Evolutionary conservation across 2,329 filamentous ascomycete species (phyloP).

Genomic region (Cladophialophora psammophila): DNA sequence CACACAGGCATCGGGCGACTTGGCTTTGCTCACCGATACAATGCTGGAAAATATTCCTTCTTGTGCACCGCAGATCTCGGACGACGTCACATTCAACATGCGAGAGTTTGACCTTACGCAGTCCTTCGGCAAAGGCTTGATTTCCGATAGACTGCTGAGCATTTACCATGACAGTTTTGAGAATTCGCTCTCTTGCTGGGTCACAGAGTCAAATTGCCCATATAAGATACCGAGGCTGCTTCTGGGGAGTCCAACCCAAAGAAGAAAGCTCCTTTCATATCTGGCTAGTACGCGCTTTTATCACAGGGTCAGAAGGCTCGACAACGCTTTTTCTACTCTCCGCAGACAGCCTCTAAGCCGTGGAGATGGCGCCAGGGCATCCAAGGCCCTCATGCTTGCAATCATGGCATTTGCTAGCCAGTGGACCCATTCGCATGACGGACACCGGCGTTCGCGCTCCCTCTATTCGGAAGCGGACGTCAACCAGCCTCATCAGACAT

Average conservation of each 20-base stretch:
- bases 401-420: slow-evolving; percentile 55
- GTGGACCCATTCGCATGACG: slow-evolving; percentile 41
- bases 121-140: slow-evolving; percentile 18
- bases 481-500: not conserved
- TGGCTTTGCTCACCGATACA: not conserved
- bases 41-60: slow-evolving; percentile 5
- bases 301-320: slow-evolving; percentile 19
- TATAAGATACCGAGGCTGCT: slow-evolving; percentile 21
- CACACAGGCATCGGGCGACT: not conserved
- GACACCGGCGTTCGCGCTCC: no score
- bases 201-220: slow-evolving; percentile 47
- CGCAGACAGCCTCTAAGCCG: slow-evolving; percentile 42
- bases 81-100: slow-evolving; percentile 13
- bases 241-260: slow-evolving; percentile 7
- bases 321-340: slow-evolving; percentile 19
- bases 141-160: slow-evolving; percentile 47
- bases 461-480: not conserved
- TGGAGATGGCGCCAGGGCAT: slow-evolving; percentile 48
- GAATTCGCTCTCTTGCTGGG: slow-evolving; percentile 56
- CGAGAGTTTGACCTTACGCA: slow-evolving; percentile 21
- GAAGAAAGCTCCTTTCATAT: not conserved
- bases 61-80: not conserved
- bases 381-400: slow-evolving; percentile 50
- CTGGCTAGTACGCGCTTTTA: slow-evolving; percentile 18
- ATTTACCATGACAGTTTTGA: slow-evolving; percentile 57